These are phyloP conservation scores for Penicillium daleae DNA, from an alignment of 495 filamentous ascomycete genomes.

Conservation along the genomic window DNA sequence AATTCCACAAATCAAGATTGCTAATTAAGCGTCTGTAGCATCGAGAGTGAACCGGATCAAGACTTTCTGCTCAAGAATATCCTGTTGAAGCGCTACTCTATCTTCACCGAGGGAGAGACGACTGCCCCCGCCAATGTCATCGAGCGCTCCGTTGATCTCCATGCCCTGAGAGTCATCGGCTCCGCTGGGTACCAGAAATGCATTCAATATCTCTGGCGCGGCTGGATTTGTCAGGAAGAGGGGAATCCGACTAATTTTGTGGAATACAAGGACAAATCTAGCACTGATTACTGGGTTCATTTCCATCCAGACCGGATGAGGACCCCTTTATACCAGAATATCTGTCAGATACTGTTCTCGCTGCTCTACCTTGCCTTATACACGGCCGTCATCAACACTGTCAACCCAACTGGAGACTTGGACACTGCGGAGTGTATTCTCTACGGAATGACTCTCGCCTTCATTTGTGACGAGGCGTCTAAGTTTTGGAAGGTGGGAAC, in stretches of 20 bases:
- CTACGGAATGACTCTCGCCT: constrained; percentile 91
- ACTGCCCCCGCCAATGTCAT: constrained; percentile 82
- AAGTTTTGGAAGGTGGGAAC: constrained; percentile 94
- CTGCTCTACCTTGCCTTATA: constrained; percentile 82
- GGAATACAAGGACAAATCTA: constrained; percentile 75
- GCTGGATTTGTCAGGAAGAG: constrained; percentile 95
- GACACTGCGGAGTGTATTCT: constrained; percentile 84
- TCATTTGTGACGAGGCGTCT: constrained; percentile 79
- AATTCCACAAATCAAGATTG: not conserved
- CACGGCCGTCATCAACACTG: constrained; percentile 88
- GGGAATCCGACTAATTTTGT: constrained; percentile 85
- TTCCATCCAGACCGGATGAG: constrained; percentile 94
- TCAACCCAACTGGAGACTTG: constrained; percentile 77
- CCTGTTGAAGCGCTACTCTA: constrained; percentile 89
- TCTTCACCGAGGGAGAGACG: constrained; percentile 70
- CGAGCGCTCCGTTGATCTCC: constrained; percentile 90
- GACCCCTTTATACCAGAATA: constrained; percentile 88
- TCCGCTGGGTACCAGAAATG: constrained; percentile 96
- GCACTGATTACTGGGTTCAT: constrained; percentile 74
- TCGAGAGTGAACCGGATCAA: constrained; percentile 80
- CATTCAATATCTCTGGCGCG: constrained; percentile 87
- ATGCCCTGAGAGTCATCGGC: constrained; percentile 84
- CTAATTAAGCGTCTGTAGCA: constrained; percentile 47
- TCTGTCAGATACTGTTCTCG: constrained; percentile 81
- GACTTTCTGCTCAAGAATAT: constrained; percentile 76